These are phyloP conservation scores for Phytophthora parvispora DNA, from an alignment of 352 stramenopile species.

Conservation along the genomic window DNA sequence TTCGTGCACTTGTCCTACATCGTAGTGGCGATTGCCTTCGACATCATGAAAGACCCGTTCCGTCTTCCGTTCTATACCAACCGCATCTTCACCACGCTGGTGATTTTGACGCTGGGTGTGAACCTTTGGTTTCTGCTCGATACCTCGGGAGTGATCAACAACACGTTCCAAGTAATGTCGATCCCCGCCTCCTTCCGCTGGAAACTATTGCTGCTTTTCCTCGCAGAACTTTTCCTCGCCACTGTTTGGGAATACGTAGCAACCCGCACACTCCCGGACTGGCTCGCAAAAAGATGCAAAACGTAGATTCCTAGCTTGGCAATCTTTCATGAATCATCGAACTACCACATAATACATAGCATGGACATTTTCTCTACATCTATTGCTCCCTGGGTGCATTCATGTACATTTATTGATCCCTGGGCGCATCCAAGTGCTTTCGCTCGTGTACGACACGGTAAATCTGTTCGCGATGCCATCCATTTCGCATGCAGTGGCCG, in stretches of 20 bases:
- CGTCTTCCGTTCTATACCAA: slow-evolving; percentile 62
- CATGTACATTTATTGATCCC: neutral
- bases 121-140: slow-evolving; percentile 69
- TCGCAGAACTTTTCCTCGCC: slow-evolving; percentile 34
- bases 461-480: neutral
- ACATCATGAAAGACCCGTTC: slow-evolving; percentile 61
- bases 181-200: slow-evolving; percentile 46
- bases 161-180: slow-evolving; percentile 59
- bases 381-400: neutral
- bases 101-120: slow-evolving; percentile 36
- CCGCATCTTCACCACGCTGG: slow-evolving; percentile 39
- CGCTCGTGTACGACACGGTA: neutral
- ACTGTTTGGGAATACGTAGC: slow-evolving; percentile 40
- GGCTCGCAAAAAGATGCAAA: neutral
- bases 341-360: too few relatives aligned
- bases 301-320: too few relatives aligned
- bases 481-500: neutral
- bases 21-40: slow-evolving; percentile 62
- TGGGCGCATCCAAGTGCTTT: neutral
- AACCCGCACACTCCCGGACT: slow-evolving; percentile 28
- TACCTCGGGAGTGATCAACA: slow-evolving; percentile 38
- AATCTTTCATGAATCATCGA: too few relatives aligned
- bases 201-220: slow-evolving; percentile 57
- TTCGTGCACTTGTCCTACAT: slow-evolving; percentile 69
- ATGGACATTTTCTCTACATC: too few relatives aligned